These are phyloP conservation scores for Microbotryum violaceum DNA, from an alignment of 1,284 basidiomycete species.

Conservation along the genomic window DNA sequence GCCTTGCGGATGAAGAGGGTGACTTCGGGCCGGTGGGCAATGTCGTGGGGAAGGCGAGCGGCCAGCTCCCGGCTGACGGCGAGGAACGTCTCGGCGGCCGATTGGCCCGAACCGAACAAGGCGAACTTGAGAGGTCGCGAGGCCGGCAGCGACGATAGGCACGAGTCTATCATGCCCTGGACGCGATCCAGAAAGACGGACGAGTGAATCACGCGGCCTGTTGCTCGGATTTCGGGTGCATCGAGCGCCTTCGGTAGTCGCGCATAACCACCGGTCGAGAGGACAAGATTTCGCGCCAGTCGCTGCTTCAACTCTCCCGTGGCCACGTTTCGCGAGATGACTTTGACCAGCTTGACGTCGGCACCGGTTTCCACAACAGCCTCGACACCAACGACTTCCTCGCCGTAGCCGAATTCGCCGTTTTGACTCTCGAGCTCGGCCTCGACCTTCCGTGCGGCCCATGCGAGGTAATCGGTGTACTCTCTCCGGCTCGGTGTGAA, in stretches of 20 bases:
- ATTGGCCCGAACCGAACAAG: constrained; percentile 50
- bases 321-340: constrained; percentile 10
- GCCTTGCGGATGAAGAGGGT: constrained; percentile 54
- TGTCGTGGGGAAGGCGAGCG: constrained; percentile 5
- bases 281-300: constrained; percentile 21
- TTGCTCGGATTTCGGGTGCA: constrained; percentile 47
- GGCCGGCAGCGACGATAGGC: constrained; percentile 39
- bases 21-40: constrained; percentile 42
- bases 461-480: constrained; percentile 52
- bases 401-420: constrained; percentile 47
- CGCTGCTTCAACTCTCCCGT: constrained; percentile 10
- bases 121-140: constrained; percentile 45
- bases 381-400: constrained; percentile 46
- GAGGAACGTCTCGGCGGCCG: constrained; percentile 38
- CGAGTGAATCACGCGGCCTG: constrained; percentile 42
- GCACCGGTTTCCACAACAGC: constrained; percentile 8
- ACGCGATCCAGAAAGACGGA: constrained; percentile 30
- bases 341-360: constrained; percentile 16
- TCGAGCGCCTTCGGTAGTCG: constrained; percentile 37
- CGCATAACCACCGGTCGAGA: constrained; percentile 20
- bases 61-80: constrained; percentile 40
- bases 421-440: constrained; percentile 45
- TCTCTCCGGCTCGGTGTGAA: constrained; percentile 46
- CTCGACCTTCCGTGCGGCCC: constrained; percentile 45
- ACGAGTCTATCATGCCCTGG: constrained; percentile 10